These are phyloP conservation scores for Vanderwaltozyma polyspora DNA, from an alignment of 805 yeast genomes.

Conservation along the genomic window DNA sequence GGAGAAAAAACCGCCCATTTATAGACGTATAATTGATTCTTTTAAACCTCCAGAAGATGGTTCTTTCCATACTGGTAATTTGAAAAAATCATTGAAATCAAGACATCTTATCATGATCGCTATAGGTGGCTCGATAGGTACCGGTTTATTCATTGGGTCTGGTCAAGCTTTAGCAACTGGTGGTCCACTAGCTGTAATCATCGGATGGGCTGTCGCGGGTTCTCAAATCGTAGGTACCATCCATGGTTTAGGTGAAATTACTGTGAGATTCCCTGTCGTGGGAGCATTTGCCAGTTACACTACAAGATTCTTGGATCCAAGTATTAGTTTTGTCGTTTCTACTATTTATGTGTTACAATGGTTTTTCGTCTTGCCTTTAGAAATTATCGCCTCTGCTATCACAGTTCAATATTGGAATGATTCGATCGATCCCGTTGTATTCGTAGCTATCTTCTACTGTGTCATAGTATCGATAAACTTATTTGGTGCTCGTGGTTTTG, in stretches of 20 bases:
- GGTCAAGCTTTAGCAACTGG: conserved; percentile 36
- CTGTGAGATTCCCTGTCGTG: conserved; percentile 39
- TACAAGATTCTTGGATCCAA: conserved; percentile 40
- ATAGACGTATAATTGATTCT: conserved; percentile 8
- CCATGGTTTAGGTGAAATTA: conserved; percentile 38
- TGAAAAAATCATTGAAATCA: conserved; percentile 11
- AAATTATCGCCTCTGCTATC: conserved; percentile 38
- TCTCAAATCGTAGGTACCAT: conserved; percentile 46
- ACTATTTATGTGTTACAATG: conserved; percentile 42
- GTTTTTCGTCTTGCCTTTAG: conserved; percentile 37
- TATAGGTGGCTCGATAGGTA: conserved; percentile 25
- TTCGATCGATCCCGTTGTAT: conserved; percentile 32
- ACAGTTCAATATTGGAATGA: conserved; percentile 38
- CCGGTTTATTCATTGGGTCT: conserved; percentile 24
- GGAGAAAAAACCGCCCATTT: conserved; percentile 2
- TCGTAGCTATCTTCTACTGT: conserved; percentile 36
- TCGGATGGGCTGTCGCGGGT: conserved; percentile 39
- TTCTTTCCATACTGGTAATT: conserved; percentile 25
- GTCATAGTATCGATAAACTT: conserved; percentile 34
- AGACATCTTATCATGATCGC: conserved; percentile 25
- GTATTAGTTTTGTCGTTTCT: conserved; percentile 46
- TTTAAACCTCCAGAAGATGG: conserved; percentile 13
- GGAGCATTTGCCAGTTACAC: conserved; percentile 39
- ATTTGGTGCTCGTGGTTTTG: conserved; percentile 41
- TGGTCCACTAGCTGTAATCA: conserved; percentile 41